Evolutionary conservation across 345 rosid genomes (phyloP), one percentile per base, ranked within the genome.

Genomic region (Salix koriyanagi): DNA sequence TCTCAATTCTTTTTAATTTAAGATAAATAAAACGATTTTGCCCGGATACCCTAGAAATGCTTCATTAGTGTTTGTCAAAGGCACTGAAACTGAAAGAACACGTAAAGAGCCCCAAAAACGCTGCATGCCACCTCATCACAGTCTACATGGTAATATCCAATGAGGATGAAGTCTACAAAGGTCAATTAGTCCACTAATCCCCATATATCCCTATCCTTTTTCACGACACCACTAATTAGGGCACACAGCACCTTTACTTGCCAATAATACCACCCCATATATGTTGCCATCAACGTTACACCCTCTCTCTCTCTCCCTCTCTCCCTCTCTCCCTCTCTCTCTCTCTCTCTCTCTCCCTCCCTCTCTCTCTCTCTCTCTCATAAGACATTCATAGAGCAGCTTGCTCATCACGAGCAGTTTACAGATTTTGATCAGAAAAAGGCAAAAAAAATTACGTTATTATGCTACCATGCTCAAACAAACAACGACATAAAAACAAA

Each of bases 401-500:
- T 76, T 34, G 36, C 36, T 34, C 36, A 34, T 34, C 78, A 72
- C 62, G 70, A 74, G 44, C 21, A 58, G 65, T 39, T 58, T 60
- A 69, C 73, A 78, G 42, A 82, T 74, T 78, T 84, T 28, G 30
- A 28, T 83, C 71, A 50, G 61, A 84, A 83, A 85, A 73, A 8
- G 76, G 14, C 86, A 81, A 61, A 65, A 70, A 56, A 46, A 6
- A 54, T 16, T 75, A 65, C 58, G 71, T 36, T 42, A 67, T 12
- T 67, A 70, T 4, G 56, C 10, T 23, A 60, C 11, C 66, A 26
- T 4, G 42, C 34, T 64, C 26, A 73, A 71, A 39, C 70, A 72
- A 72, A 67, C 65, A 79, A 62, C 61, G 52, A 52, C 58, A 37
- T 62, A 36, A 70, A 76, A 69, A 77, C 76, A 79, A 83, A 81